phyloP scores from a whole-genome alignment of 2,329 filamentous ascomycete species.

The Stemphylium vesicarium region DNA sequence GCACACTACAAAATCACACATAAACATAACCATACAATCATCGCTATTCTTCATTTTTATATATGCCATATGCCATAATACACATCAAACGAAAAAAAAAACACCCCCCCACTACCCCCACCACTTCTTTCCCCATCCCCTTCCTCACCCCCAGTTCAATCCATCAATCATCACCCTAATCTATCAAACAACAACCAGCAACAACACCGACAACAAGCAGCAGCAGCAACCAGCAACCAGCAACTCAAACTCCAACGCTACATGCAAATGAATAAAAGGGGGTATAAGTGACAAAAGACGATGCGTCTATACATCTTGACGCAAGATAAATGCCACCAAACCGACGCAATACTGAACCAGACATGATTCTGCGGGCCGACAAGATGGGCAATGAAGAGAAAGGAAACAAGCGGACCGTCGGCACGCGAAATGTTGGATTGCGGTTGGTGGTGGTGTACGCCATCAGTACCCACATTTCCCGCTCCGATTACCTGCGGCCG shows the following conservation, averaged over 20 bases:
- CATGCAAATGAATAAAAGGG: slow-evolving; percentile 16
- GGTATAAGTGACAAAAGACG: slow-evolving; percentile 20
- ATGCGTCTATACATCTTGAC: slow-evolving; percentile 16
- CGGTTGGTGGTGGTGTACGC: not conserved
- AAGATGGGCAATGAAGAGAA: slow-evolving; percentile 14
- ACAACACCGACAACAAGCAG: too few species aligned
- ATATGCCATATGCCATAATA: too few species aligned
- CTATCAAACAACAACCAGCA: too few species aligned
- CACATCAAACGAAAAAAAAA: too few species aligned
- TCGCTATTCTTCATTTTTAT: too few species aligned
- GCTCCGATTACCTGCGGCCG: slow-evolving; percentile 9
- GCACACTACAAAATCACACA: too few species aligned
- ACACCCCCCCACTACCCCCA: too few species aligned
- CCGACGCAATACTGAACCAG: slow-evolving; percentile 17
- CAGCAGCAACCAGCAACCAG: too few species aligned
- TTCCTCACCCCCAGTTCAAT: too few species aligned
- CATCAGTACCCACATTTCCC: not conserved
- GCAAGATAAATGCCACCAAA: slow-evolving; percentile 20
- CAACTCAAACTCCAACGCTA: slow-evolving; percentile 1
- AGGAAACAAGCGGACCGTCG: slow-evolving; percentile 13
- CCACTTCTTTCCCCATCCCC: too few species aligned
- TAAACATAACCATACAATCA: too few species aligned
- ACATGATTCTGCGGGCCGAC: slow-evolving; percentile 11
- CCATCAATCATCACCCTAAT: too few species aligned
- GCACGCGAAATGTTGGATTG: not conserved